A percentile compares a stretch with the other conserved stretches of the same genome.
Conservation (phyloP, 345 rosid genomes). For the Limnanthes douglasii region DNA sequence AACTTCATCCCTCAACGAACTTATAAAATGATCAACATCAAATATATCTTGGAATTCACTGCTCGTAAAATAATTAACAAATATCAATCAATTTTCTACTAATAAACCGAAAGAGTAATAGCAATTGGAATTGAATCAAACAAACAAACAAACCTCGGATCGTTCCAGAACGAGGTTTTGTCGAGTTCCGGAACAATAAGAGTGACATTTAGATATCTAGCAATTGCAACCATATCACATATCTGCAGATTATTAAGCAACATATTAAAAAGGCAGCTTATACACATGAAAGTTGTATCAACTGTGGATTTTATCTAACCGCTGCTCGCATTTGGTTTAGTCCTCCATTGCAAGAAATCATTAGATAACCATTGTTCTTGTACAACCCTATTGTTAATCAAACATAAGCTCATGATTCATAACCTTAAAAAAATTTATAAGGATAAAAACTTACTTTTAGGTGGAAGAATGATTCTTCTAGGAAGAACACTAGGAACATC, state of each 20-base stretch:
- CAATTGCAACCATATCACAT: slow-evolving; percentile 92
- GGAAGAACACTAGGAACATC: slow-evolving; percentile 26
- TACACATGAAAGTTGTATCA: neutral
- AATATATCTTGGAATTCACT: slow-evolving; percentile 95
- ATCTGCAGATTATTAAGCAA: slow-evolving; percentile 31
- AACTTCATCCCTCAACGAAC: slow-evolving; percentile 84
- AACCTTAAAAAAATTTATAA: no score
- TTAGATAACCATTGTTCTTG: slow-evolving; percentile 78
- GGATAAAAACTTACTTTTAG: slow-evolving; percentile 59
- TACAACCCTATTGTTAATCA: no score
- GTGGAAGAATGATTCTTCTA: slow-evolving; percentile 42
- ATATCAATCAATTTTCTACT: no score
- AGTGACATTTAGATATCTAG: slow-evolving; percentile 80
- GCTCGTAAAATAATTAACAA: slow-evolving; percentile 9
- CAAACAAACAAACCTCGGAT: slow-evolving; percentile 47
- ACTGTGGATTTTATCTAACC: slow-evolving; percentile 25
- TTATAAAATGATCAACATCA: slow-evolving; percentile 78
- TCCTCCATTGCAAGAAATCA: slow-evolving; percentile 98
- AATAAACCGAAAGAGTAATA: neutral
- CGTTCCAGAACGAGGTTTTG: slow-evolving; percentile 93
- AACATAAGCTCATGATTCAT: no score
- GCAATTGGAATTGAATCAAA: neutral
- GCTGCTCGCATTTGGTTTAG: slow-evolving; percentile 99
- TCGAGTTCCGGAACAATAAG: slow-evolving; percentile 90
- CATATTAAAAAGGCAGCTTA: neutral